Evolutionary conservation across 73 alveolate genomes (phyloP), one percentile per base, ranked within the genome.

Genomic region (Tetrahymena elliotti): DNA sequence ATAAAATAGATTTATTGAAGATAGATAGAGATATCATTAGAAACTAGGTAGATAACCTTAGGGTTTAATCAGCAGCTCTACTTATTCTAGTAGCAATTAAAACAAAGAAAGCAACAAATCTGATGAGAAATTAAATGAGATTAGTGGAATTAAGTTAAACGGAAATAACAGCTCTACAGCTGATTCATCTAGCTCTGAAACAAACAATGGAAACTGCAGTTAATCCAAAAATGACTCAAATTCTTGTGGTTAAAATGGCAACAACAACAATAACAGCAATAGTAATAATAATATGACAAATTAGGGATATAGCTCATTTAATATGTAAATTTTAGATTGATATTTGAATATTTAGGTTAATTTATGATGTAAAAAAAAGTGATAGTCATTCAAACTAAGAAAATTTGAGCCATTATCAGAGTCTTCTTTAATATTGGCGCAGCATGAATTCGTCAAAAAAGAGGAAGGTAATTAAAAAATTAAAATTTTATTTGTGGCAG

Each of bases 361-460:
- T 68, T 27, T 27, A 68, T 10, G 37, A 24, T 68, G 11, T 18
- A 18, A 47, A 47, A 18, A 3, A 68, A 68, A 68, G 88, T 2
- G 36, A 68, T 11, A 68, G 88, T 18, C n/a, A 31, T 6, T 68
- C 88, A 68, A 68, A 36, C 36, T 31, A 68, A 68, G 88, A 68
- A 68, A 68, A 68, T 68, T 31, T 68, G 36, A 68, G 88, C 88
- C 88, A 68, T 68, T 68, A 68, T 68, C 33, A 22, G 11, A 68
- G 88, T n/a, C 88, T 68, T 31, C 88, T 68, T 68, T 68, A 68
- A 68, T 68, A 68, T 68, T 68, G 88, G 88, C 88, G 88, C 88
- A 68, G 88, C 33, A 68, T 68, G 88, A 68, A 68, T 31, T 68
- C 88, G n/a, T 68, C 88, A 68, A 68, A 68, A 31, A 68, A 68